A percentile compares a stretch with the other conserved stretches of the same genome.
phyloP scores from a whole-genome alignment of 1,139 yeast genomes.

The Debaryomyces sp. region DNA sequence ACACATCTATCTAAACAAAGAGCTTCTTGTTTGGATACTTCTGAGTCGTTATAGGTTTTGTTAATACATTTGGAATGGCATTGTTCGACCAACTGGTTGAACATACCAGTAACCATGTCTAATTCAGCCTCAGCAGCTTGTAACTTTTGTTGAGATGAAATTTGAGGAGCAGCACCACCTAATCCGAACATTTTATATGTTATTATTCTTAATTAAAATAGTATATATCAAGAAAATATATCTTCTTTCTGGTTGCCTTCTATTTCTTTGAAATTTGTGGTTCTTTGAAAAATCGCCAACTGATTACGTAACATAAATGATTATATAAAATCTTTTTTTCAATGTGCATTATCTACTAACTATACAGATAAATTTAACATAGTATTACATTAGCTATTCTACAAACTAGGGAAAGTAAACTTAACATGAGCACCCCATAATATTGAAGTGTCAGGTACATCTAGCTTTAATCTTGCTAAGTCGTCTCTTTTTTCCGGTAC shows the following conservation, averaged over 20 bases:
- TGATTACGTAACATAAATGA: slow-evolving; percentile 3
- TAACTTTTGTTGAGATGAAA: slow-evolving; percentile 73
- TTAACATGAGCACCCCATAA: slow-evolving; percentile 44
- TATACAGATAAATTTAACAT: not conserved
- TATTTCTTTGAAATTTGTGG: slow-evolving; percentile 5
- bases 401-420: slow-evolving; percentile 40
- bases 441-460: slow-evolving; percentile 24
- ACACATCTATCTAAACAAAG: slow-evolving; percentile 97
- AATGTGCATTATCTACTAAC: not conserved
- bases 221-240: not conserved
- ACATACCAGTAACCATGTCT: slow-evolving; percentile 97
- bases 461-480: slow-evolving; percentile 21
- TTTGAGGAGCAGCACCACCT: slow-evolving; percentile 77
- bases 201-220: not conserved
- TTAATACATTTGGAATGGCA: slow-evolving; percentile 90
- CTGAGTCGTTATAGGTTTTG: slow-evolving; percentile 69
- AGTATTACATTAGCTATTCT: slow-evolving; percentile 3
- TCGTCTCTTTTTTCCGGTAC: slow-evolving; percentile 36
- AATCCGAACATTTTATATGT: slow-evolving; percentile 64
- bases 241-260: slow-evolving; percentile 5
- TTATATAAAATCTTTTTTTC: not conserved
- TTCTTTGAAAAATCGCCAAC: slow-evolving; percentile 4
- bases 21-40: slow-evolving; percentile 80
- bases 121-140: slow-evolving; percentile 85
- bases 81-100: slow-evolving; percentile 79